These are phyloP conservation scores for Geranium brycei DNA, from an alignment of 345 rosid species.

Conservation along the genomic window DNA sequence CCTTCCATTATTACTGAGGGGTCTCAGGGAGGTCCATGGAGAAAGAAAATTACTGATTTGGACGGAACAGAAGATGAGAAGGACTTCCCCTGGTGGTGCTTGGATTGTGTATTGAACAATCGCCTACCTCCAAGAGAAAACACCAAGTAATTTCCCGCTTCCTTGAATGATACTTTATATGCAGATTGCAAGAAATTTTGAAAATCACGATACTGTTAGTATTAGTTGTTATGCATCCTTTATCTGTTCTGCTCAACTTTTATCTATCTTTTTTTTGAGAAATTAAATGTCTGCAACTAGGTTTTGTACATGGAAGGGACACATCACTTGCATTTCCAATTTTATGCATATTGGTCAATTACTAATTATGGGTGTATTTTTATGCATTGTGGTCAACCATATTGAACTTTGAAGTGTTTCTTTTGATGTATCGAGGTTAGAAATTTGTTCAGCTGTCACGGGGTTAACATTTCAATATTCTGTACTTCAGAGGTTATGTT, in stretches of 20 bases:
- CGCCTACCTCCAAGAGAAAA: conserved; percentile 89
- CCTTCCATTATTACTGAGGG: conserved; percentile 97
- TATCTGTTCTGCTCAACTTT: neutral
- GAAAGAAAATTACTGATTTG: conserved; percentile 79
- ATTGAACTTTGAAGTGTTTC: neutral
- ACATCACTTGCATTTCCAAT: neutral
- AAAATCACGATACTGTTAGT: neutral
- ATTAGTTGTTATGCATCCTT: neutral
- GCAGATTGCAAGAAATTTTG: neutral
- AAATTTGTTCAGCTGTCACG: neutral
- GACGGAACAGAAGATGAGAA: conserved; percentile 91
- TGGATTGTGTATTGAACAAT: conserved; percentile 80
- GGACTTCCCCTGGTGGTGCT: conserved; percentile 92
- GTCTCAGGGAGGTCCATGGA: conserved; percentile 96
- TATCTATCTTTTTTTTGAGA: neutral
- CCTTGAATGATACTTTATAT: conserved; percentile 4
- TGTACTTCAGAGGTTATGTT: too few species aligned
- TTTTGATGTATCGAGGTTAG: neutral
- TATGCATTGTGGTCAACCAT: neutral
- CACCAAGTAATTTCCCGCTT: conserved; percentile 48
- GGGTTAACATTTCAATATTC: neutral
- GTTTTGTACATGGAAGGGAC: neutral
- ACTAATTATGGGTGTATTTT: neutral
- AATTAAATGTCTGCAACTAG: neutral
- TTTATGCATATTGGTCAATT: neutral